Base-by-base conservation (phyloP, 1,284 basidiomycete genomes). In the Inonotus obliquus region DNA sequence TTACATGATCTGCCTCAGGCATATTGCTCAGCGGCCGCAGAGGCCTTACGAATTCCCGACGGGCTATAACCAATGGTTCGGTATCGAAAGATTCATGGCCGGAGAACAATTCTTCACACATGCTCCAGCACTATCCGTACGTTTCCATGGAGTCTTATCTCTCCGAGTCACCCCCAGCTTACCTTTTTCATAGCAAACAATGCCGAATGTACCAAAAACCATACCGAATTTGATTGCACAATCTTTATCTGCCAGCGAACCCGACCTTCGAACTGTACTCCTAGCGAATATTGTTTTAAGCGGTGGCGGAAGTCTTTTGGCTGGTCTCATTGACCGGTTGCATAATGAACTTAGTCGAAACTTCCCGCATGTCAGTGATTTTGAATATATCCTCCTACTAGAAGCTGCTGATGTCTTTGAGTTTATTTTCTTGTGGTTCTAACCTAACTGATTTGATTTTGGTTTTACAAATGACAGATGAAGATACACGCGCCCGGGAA, bases 31-130 rank as follows among this genome's bases (percentile, higher is more conserved):
- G 61, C 81, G 83, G 51, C 81, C 80, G 21, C 72, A 76, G 51
- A 82, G 80, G 68, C 89, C 82, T 68, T 99, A 96, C 77, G 97
- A 99, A 76, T 98, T 99, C 78, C 94, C 97, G 0, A 94, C 94
- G 52, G 97, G 97, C 2, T 97, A 89, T 77, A 94, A 89, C 71
- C 83, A 87, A 38, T 87, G 86, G 69, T 98, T 96, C 75, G 91
- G 90, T 2, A 70, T 84, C 17, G 92, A 96, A 69, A 85, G 96
- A 37, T 92, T 88, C 73, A 77, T 82, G 60, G 87, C 95, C 39
- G 91, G 95, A 61, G 97, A 99, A 74, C 84, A 94, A 61, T 88
- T 94, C 73, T 98, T 98, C 79, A 84, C 83, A 63, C 92, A 95
- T 61, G 82, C 85, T 29, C 83, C 84, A 39, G 87, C 89, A 67